A percentile compares a stretch with the other conserved stretches of the same genome.
These are phyloP conservation scores for Saksenaea vasiformis DNA, from an alignment of 371 early-diverging fungal genomes.

Conservation along the genomic window DNA sequence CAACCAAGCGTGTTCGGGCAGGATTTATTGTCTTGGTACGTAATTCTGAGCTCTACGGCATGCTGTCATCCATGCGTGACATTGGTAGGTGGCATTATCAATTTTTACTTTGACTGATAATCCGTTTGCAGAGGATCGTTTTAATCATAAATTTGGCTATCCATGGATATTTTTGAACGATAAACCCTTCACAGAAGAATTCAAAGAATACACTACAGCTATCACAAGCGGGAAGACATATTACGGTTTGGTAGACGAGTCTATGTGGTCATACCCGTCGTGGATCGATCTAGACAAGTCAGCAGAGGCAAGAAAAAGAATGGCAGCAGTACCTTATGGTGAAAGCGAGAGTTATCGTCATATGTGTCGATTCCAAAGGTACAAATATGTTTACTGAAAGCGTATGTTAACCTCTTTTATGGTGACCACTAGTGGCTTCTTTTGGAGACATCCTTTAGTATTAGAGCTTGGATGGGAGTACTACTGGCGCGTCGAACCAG, in stretches of 20 bases:
- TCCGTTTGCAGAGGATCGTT: conserved; percentile 69
- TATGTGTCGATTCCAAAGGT: conserved; percentile 85
- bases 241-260: conserved; percentile 49
- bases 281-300: conserved; percentile 78
- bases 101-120: conserved; percentile 12
- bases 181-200: conserved; percentile 68
- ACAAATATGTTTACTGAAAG: background rate
- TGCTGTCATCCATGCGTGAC: conserved; percentile 61
- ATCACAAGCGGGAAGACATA: conserved; percentile 54
- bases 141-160: conserved; percentile 77
- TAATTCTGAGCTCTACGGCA: conserved; percentile 73
- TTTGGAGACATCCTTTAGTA: conserved; percentile 75
- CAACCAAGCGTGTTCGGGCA: conserved; percentile 54
- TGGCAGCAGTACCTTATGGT: conserved; percentile 84
- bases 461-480: conserved; percentile 67
- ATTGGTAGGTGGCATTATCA: conserved; percentile 16
- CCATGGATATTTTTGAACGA: conserved; percentile 84
- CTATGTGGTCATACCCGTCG: conserved; percentile 83
- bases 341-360: conserved; percentile 86
- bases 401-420: background rate
- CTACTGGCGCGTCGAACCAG: conserved; percentile 91
- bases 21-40: conserved; percentile 63
- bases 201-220: conserved; percentile 40
- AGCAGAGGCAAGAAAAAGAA: conserved; percentile 44
- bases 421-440: conserved; percentile 71